Percentiles rank a stretch among this genome's conserved stretches.
phyloP scores from a whole-genome alignment of 164 flowering plant genomes.

The Vitis amurensis region DNA sequence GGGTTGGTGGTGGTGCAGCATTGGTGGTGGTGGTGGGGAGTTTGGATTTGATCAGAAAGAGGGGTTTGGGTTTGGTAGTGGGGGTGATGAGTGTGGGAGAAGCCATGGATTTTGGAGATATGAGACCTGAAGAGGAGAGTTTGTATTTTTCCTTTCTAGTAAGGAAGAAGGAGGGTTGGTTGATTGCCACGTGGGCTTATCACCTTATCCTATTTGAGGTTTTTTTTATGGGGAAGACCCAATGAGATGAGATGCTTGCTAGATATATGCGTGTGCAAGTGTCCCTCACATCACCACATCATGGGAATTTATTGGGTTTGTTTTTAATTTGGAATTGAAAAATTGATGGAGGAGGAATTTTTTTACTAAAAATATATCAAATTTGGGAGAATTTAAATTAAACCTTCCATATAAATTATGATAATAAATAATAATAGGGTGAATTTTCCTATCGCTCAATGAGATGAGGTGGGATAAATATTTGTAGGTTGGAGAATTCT shows the following conservation, averaged over 20 bases:
- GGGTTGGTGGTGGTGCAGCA: constrained; percentile 9
- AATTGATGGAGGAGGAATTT: too few relatives aligned
- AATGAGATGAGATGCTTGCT: constrained; percentile 9
- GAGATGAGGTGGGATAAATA: too few relatives aligned
- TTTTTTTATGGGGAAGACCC: constrained; percentile 44
- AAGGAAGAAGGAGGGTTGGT: constrained; percentile 7
- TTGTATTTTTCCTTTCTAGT: not conserved
- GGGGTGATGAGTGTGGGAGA: constrained; percentile 72
- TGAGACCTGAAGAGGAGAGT: not conserved
- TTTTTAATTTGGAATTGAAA: too few relatives aligned
- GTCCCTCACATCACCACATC: too few relatives aligned
- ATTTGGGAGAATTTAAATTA: too few relatives aligned
- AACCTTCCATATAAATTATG: too few relatives aligned
- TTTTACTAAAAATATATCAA: too few relatives aligned
- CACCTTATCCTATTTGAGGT: constrained; percentile 60
- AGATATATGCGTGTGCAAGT: not conserved
- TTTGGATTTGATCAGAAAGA: constrained; percentile 30
- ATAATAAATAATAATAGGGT: too few relatives aligned
- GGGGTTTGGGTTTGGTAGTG: constrained; percentile 47
- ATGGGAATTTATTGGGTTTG: too few relatives aligned
- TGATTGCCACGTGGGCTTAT: constrained; percentile 70
- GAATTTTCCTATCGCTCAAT: too few relatives aligned
- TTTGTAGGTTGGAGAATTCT: too few relatives aligned
- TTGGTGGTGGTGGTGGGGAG: constrained; percentile 16
- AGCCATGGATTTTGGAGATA: constrained; percentile 39